phyloP scores from a whole-genome alignment of 768 basidiomycete genomes.

The Termitomyces sp. region DNA sequence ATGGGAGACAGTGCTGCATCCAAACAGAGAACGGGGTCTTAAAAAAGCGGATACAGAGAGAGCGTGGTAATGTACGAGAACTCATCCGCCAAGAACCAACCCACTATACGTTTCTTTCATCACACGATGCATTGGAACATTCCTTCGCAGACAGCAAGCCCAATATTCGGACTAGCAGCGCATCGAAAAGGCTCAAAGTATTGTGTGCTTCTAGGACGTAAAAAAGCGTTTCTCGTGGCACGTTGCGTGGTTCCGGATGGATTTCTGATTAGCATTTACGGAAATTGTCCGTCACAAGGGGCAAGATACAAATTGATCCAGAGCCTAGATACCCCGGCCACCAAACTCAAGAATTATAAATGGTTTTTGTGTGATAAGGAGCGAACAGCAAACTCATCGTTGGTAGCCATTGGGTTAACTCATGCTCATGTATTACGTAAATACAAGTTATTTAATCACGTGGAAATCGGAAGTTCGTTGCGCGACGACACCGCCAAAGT shows the following conservation, averaged over 20 bases:
- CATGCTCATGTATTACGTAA: too few species aligned
- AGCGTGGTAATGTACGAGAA: conserved; percentile 16
- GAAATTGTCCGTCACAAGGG: not conserved
- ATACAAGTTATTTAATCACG: not conserved
- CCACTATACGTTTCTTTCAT: conserved; percentile 13
- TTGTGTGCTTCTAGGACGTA: conserved; percentile 11
- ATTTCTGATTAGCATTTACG: conserved; percentile 5
- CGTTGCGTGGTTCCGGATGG: conserved; percentile 6
- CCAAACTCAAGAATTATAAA: too few species aligned
- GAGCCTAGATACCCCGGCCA: not conserved
- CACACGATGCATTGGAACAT: conserved; percentile 11
- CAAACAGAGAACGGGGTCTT: conserved; percentile 17
- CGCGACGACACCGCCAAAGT: too few species aligned
- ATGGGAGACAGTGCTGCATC: conserved; percentile 12
- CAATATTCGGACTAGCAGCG: conserved; percentile 7
- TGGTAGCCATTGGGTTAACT: too few species aligned
- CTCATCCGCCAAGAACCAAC: conserved; percentile 9
- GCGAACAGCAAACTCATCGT: not conserved
- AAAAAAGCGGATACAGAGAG: conserved; percentile 18
- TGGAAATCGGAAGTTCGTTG: not conserved
- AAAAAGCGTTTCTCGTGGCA: conserved; percentile 2
- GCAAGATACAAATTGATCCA: not conserved
- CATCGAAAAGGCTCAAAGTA: conserved; percentile 9
- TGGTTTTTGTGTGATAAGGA: not conserved
- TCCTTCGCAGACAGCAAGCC: conserved; percentile 4